Conservation (phyloP, 2,329 filamentous ascomycete species). For the Pseudogymnoascus sp. region DNA sequence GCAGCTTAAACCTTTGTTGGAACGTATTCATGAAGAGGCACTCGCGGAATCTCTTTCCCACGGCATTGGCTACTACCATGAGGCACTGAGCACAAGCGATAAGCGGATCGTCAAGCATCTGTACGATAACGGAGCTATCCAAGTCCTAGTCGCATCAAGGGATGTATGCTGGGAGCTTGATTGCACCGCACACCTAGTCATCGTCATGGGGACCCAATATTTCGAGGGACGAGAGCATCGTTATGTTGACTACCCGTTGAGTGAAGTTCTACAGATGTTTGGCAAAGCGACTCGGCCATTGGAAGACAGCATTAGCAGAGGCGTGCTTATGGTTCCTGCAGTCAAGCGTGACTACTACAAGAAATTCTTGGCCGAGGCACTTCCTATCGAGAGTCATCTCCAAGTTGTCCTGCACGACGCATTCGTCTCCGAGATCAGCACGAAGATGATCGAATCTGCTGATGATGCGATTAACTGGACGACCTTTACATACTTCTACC, state of each 20-base stretch:
- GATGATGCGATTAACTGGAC: slow-evolving; percentile 98
- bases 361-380: slow-evolving; percentile 93
- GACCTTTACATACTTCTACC: slow-evolving; percentile 97
- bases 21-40: slow-evolving; percentile 76
- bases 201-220: slow-evolving; percentile 97
- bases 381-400: slow-evolving; percentile 91
- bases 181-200: slow-evolving; percentile 77
- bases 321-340: slow-evolving; percentile 91
- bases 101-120: slow-evolving; percentile 91
- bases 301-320: slow-evolving; percentile 73
- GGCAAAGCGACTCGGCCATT: slow-evolving; percentile 79
- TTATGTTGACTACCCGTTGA: slow-evolving; percentile 92
- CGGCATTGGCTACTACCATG: slow-evolving; percentile 95
- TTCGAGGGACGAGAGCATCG: slow-evolving; percentile 95
- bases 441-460: slow-evolving; percentile 87
- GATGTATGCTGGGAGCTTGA: slow-evolving; percentile 97
- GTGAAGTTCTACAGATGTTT: slow-evolving; percentile 95
- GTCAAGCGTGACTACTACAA: slow-evolving; percentile 98
- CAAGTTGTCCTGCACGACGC: slow-evolving; percentile 89
- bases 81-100: slow-evolving; percentile 80
- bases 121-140: slow-evolving; percentile 67
- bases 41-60: slow-evolving; percentile 85
- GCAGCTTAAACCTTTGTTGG: slow-evolving; percentile 74
- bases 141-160: slow-evolving; percentile 66
- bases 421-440: slow-evolving; percentile 95